Percentiles rank a stretch among this genome's conserved stretches.
These are phyloP conservation scores for Boletus bicolor DNA, from an alignment of 768 basidiomycete species.

Conservation along the genomic window DNA sequence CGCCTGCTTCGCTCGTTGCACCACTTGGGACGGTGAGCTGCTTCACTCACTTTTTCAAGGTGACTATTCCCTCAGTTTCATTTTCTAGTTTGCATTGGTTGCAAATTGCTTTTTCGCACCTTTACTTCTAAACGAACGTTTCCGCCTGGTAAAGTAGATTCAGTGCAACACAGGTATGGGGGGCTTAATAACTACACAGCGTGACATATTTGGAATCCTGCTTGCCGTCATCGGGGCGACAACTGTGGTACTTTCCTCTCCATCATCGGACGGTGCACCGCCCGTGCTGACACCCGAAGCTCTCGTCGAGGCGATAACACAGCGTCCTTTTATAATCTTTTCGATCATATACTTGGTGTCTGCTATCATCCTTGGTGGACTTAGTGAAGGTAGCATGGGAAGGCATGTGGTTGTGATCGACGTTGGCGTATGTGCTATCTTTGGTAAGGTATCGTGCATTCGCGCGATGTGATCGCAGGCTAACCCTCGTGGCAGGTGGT, in stretches of 20 bases:
- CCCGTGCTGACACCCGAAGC: conserved; percentile 59
- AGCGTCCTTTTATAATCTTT: conserved; percentile 74
- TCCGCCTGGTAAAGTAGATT: conserved; percentile 58
- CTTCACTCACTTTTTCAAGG: conserved; percentile 2
- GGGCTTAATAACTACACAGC: conserved; percentile 39
- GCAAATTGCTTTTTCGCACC: conserved; percentile 96
- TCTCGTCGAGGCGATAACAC: conserved; percentile 65
- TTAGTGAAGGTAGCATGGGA: conserved; percentile 67
- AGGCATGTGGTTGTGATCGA: conserved; percentile 76
- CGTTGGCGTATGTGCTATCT: conserved; percentile 82
- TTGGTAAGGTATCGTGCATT: conserved; percentile 45
- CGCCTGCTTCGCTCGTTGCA: conserved; percentile 90
- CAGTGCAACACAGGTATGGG: neutral
- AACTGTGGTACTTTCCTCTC: conserved; percentile 84
- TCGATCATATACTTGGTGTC: conserved; percentile 56
- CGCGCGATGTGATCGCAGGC: neutral
- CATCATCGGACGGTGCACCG: conserved; percentile 60
- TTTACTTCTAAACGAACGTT: conserved; percentile 74
- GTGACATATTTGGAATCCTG: conserved; percentile 72
- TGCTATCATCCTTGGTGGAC: conserved; percentile 54
- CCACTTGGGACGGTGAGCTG: conserved; percentile 86
- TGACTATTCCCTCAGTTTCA: neutral
- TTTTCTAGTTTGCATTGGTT: conserved; percentile 77
- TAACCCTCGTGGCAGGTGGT: conserved; percentile 51
- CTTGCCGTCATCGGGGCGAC: conserved; percentile 86